phyloP scores from a whole-genome alignment of 2,329 filamentous ascomycete species.

The Fusarium pseudoanthophilum region DNA sequence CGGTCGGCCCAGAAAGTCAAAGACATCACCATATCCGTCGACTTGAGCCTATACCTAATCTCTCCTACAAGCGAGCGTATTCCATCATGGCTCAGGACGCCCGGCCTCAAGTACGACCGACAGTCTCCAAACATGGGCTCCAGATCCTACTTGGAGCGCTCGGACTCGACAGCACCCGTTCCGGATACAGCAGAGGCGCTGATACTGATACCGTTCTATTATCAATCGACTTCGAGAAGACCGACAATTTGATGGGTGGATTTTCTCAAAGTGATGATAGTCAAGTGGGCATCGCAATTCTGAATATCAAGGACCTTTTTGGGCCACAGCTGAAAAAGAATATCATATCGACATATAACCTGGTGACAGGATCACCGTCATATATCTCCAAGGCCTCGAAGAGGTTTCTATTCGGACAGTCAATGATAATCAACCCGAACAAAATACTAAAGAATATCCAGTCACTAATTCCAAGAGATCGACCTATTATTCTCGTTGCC shows the following conservation, averaged over 20 bases:
- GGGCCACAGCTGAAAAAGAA: background rate
- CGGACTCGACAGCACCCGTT: background rate
- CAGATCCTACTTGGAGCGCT: background rate
- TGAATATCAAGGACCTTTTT: background rate
- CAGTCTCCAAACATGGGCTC: background rate
- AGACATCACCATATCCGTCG: background rate
- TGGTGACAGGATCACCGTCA: background rate
- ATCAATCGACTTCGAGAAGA: background rate
- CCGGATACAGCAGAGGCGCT: background rate
- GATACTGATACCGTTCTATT: background rate
- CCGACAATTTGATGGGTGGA: background rate
- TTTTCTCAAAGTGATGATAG: background rate
- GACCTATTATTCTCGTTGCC: background rate
- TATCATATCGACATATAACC: background rate
- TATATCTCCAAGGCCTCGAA: background rate
- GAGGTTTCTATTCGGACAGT: background rate
- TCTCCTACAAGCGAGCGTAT: too few species aligned
- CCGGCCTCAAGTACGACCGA: background rate
- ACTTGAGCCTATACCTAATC: background rate
- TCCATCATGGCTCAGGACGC: background rate
- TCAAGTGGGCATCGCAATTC: background rate
- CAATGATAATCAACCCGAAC: background rate
- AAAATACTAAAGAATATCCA: background rate
- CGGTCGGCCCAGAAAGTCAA: background rate
- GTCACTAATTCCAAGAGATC: background rate